Percentiles rank a stretch among this genome's conserved stretches.
phyloP scores from a whole-genome alignment of 2,329 filamentous ascomycete genomes.

The Claviceps africana region DNA sequence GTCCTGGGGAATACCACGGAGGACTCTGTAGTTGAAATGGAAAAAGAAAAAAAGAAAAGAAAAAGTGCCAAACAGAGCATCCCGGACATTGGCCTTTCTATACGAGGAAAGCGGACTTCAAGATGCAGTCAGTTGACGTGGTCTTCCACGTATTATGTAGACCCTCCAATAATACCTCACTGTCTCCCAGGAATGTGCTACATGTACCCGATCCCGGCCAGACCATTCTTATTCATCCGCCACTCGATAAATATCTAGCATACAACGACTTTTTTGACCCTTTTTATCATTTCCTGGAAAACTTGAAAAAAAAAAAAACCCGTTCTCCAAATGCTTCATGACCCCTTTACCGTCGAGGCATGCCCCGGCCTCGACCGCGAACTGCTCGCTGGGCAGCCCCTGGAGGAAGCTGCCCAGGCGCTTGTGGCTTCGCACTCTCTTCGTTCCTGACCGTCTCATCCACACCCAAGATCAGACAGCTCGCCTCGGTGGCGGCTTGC shows the following conservation, averaged over 20 bases:
- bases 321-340: background rate
- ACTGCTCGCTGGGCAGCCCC: conserved; percentile 82
- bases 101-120: background rate
- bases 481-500: conserved; percentile 87
- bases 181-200: background rate
- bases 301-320: too few relatives aligned
- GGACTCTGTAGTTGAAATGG: too few relatives aligned
- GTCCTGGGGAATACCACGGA: too few relatives aligned
- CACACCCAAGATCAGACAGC: conserved; percentile 87
- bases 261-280: background rate
- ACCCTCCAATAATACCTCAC: background rate
- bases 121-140: background rate
- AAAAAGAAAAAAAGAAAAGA: too few relatives aligned
- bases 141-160: background rate
- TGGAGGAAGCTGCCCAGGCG: conserved; percentile 61
- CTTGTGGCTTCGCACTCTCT: conserved; percentile 75
- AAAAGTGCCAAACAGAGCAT: background rate
- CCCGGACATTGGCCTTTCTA: background rate
- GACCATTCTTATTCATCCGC: background rate
- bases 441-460: conserved; percentile 99
- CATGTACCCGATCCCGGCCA: background rate
- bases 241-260: background rate
- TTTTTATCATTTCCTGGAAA: background rate
- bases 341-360: conserved; percentile 60
- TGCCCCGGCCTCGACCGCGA: conserved; percentile 68